phyloP scores from a whole-genome alignment of 495 filamentous ascomycete species.

The Lasiosphaeria hispida region DNA sequence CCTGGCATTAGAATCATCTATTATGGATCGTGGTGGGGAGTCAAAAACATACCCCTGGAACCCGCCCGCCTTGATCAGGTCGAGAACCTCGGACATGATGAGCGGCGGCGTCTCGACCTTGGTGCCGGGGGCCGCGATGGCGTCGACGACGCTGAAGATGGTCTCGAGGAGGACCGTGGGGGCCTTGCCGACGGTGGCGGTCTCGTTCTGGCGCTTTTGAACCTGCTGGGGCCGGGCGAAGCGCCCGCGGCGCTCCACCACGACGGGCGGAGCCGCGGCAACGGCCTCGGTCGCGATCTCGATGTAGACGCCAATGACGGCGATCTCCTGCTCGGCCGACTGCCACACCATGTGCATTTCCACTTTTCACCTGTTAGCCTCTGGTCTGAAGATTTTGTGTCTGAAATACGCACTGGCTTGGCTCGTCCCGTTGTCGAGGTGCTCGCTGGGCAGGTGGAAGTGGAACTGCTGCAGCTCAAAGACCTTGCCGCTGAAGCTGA shows the following conservation, averaged over 20 bases:
- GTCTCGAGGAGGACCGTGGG: constrained; percentile 53
- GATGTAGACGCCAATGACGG: constrained; percentile 61
- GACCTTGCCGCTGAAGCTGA: constrained; percentile 43
- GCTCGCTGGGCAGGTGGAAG: constrained; percentile 69
- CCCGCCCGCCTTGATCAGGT: constrained; percentile 45
- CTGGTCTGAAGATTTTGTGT: too few relatives aligned
- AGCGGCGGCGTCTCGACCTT: constrained; percentile 53
- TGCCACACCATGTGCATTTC: constrained; percentile 68
- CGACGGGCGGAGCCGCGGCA: constrained; percentile 14
- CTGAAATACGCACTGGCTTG: constrained; percentile 39
- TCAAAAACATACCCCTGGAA: constrained; percentile 37
- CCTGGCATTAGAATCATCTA: too few relatives aligned
- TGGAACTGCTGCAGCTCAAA: constrained; percentile 65
- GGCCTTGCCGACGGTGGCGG: not conserved
- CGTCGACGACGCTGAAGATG: constrained; percentile 49
- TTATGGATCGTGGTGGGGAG: too few relatives aligned
- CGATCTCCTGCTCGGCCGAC: constrained; percentile 41
- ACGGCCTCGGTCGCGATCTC: constrained; percentile 46
- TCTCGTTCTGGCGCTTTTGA: constrained; percentile 5
- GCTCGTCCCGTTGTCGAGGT: constrained; percentile 50
- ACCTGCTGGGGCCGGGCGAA: constrained; percentile 8
- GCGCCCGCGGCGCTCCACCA: constrained; percentile 7
- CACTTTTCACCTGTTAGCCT: constrained; percentile 41
- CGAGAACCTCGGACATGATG: constrained; percentile 54
- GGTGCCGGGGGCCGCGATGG: constrained; percentile 55